Base-by-base conservation (phyloP, 441 rosid genomes). In the Croton setiger region DNA sequence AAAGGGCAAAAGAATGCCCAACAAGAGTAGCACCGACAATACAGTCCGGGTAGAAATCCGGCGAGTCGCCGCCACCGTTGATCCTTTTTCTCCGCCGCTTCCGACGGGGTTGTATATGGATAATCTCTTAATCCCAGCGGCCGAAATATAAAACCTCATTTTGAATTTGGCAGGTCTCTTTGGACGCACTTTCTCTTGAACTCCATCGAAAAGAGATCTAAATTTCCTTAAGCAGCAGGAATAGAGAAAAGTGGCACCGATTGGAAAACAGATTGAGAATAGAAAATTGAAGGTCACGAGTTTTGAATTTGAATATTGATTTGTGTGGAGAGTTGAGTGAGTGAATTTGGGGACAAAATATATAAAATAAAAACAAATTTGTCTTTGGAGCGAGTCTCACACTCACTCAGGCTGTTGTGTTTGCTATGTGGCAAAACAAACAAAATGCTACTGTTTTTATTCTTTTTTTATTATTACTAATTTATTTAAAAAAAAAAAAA, bases 91-190 rank as follows among this genome's bases (percentile, higher is more conserved):
- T 41, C 72, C 71, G 63, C 76, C 83, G 57, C 18, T 47, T 47
- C 73, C 74, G 66, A 72, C 76, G 68, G 83, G 33, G 79, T 78
- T 81, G 37, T 88, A 67, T 73, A 83, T 75, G 3, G 84, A 79
- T 45, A 88, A 78, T 73, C 75, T 88, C 85, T 84, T 92, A 39
- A 92, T 82, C 72, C 88, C 96, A 18, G 80, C 65, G 58, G 89
- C 80, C 41, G 94, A 92, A 75, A 88, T 79, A 81, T 85, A 84
- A 36, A 86, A 81, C 92, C 85, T 92, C 94, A 88, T 88, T 43
- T 10, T 60, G 36, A 27, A 39, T 20, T 37, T 18, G 31, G 2
- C 44, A 44, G 14, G 8, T 64, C 43, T 9, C 7, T 39, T 39
- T 39, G 73, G 73, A 60, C 62, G 4, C 66, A 12, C 64, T 66